Conservation (phyloP, 1,284 basidiomycete species). For the Marasmius tenuissimus region DNA sequence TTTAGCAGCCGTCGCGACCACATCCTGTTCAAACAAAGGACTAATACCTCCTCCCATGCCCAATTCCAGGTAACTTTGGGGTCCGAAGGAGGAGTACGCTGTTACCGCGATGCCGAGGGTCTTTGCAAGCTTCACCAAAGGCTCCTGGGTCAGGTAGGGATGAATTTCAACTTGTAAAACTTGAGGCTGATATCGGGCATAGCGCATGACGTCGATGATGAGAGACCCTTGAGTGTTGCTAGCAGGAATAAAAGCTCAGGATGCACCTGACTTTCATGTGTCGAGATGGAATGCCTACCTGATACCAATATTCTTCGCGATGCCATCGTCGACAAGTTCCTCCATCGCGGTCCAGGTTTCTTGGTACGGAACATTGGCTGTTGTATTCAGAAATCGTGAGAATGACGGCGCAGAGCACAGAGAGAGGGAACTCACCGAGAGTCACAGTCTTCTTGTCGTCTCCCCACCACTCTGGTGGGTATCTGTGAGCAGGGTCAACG, state of each 20-base stretch:
- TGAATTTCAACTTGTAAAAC: constrained; percentile 80
- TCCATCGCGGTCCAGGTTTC: constrained; percentile 82
- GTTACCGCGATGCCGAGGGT: constrained; percentile 67
- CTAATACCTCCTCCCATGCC: constrained; percentile 48
- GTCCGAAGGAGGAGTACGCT: constrained; percentile 79
- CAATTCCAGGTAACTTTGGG: constrained; percentile 68
- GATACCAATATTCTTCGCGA: constrained; percentile 76
- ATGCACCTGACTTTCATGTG: not conserved
- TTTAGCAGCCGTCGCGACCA: constrained; percentile 46
- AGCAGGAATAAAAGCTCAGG: not conserved
- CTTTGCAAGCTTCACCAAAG: constrained; percentile 60
- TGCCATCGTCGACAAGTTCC: constrained; percentile 65
- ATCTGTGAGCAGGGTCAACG: constrained; percentile 72
- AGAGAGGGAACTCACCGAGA: constrained; percentile 40
- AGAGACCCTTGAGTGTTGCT: constrained; percentile 69
- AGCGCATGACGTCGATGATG: constrained; percentile 66
- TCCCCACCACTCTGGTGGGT: constrained; percentile 78
- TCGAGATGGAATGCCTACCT: constrained; percentile 33
- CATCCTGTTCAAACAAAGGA: constrained; percentile 54
- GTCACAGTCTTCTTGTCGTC: constrained; percentile 59
- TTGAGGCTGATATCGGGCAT: constrained; percentile 69
- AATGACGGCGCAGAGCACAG: constrained; percentile 9
- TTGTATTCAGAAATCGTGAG: constrained; percentile 5
- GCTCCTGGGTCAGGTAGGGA: constrained; percentile 73
- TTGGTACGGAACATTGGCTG: constrained; percentile 66